Base-by-base conservation (phyloP, 2,329 filamentous ascomycete genomes). In the Diaporthe australafricana region DNA sequence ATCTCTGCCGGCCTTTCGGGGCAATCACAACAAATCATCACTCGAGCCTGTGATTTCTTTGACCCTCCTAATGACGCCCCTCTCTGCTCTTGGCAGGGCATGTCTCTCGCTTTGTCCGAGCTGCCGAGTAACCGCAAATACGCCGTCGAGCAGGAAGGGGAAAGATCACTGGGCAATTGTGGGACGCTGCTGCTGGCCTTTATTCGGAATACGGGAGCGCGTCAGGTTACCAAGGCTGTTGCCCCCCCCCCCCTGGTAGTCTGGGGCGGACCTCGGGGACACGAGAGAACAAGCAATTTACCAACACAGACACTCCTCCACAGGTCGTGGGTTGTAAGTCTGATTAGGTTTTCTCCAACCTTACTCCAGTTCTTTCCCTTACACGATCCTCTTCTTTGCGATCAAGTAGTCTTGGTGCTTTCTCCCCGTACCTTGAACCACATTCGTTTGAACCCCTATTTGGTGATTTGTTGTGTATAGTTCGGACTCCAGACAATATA, bases 391-490 rank as follows among this genome's bases (percentile, higher is more conserved):
- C 40, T 35, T 69, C 32, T 56, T 55, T 48, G 56, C 65, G 56
- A 45, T 53, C 32, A 50, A 68, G 56, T 38, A 53, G 56, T 30
- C 67, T 72, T 53, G 50, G 27, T 69, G 38, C 45, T 32, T n/a
- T 48, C 40, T 73, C 52, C 20, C 42, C 48, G 40, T 60, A 16
- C n/a, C 50, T 55, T 57, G 63, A 67, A 60, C 35, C 35, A 73
- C 72, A 55, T 53, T 73, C 72, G 32, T 73, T 73, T 71, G 30
- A 45, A 52, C 38, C 52, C 72, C 56, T 57, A 56, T 53, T 62
- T 48, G 22, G 25, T 53, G 56, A 68, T 22, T 55, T 62, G 42
- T 50, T 62, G 65, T 69, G 69, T 52, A 62, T 47, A 73, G 42
- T 53, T 32, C 16, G 45, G 56, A 45, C 30, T 27, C 35, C 35